Conservation (phyloP, 768 basidiomycete species). For the Rhizopogon salebrosus region DNA sequence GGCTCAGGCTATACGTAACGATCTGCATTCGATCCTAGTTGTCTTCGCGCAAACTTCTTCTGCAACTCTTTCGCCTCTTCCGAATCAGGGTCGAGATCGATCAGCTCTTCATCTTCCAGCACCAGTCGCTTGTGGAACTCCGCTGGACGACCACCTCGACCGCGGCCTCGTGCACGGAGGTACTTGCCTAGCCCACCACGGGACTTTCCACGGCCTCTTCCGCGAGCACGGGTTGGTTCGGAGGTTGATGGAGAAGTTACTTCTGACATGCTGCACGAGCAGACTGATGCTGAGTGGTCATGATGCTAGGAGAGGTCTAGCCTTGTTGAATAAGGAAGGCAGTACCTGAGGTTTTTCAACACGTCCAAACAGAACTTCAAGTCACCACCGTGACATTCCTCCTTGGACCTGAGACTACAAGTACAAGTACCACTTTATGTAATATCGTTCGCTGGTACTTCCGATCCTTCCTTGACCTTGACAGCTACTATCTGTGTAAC, state of each 20-base stretch:
- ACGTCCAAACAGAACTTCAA: neutral
- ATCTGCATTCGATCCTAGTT: slow-evolving; percentile 67
- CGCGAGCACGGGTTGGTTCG: slow-evolving; percentile 28
- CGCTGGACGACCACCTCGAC: slow-evolving; percentile 61
- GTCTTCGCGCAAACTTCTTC: slow-evolving; percentile 49
- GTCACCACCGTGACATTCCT: no score
- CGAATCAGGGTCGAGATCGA: slow-evolving; percentile 28
- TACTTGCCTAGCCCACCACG: slow-evolving; percentile 73
- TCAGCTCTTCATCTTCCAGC: slow-evolving; percentile 51
- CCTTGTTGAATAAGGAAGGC: neutral
- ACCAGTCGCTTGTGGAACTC: slow-evolving; percentile 57
- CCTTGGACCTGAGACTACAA: no score
- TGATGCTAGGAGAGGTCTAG: neutral
- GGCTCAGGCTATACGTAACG: slow-evolving; percentile 69
- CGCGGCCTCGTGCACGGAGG: slow-evolving; percentile 64
- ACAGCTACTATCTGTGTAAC: no score
- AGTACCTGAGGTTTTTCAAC: neutral
- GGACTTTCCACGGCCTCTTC: slow-evolving; percentile 49
- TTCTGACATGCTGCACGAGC: neutral
- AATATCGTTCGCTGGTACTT: no score
- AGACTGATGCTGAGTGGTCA: neutral
- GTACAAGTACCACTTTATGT: no score
- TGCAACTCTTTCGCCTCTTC: slow-evolving; percentile 46
- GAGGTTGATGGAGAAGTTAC: neutral
- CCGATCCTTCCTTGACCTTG: no score